phyloP scores from a whole-genome alignment of 345 rosid genomes.

The Stellera chamaejasme region DNA sequence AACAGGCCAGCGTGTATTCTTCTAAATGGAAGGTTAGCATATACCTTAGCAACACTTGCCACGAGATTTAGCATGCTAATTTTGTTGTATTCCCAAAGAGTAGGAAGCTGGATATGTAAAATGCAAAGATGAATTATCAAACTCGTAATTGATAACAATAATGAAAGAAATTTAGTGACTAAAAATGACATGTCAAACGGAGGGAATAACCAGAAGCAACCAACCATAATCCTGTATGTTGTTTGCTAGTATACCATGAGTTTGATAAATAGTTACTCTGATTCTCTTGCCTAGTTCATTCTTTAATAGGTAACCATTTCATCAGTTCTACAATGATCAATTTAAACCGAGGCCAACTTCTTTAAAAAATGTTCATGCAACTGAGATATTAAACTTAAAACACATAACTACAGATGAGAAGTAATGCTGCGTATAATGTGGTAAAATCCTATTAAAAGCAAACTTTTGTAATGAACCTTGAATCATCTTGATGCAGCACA shows the following conservation, averaged over 20 bases:
- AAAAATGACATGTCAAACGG: neutral
- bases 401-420: too few relatives aligned
- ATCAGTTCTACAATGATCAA: too few relatives aligned
- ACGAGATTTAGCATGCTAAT: slow-evolving; percentile 89
- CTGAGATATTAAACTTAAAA: too few relatives aligned
- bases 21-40: neutral
- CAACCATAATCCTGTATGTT: neutral
- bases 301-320: too few relatives aligned
- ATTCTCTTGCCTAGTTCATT: too few relatives aligned
- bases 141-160: neutral
- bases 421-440: too few relatives aligned
- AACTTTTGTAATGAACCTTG: too few relatives aligned
- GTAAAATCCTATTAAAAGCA: too few relatives aligned
- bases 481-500: too few relatives aligned
- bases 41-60: slow-evolving; percentile 77
- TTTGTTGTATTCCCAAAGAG: slow-evolving; percentile 80
- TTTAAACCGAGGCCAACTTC: too few relatives aligned
- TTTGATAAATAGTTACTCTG: neutral
- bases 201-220: neutral
- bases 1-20: neutral
- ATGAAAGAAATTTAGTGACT: neutral
- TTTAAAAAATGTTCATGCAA: too few relatives aligned
- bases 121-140: slow-evolving; percentile 4
- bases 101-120: slow-evolving; percentile 53
- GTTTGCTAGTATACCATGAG: neutral